These are phyloP conservation scores for Rhodotorula sphaerocarpa DNA, from an alignment of 768 basidiomycete genomes.

Conservation along the genomic window DNA sequence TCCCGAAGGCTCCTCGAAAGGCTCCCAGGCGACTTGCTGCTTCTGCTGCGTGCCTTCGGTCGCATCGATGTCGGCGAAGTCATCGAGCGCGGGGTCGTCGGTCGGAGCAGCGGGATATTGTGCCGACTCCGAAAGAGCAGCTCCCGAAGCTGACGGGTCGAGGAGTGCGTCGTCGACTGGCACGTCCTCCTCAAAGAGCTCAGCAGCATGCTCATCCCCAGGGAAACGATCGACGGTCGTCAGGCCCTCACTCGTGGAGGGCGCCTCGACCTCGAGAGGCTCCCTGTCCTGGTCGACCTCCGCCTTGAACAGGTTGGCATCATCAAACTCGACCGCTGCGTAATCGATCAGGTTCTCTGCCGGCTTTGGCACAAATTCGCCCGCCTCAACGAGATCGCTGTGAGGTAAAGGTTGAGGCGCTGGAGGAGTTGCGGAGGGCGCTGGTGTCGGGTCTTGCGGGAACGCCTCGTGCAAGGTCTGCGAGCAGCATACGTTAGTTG, in stretches of 20 bases:
- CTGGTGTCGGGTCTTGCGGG: too few relatives aligned
- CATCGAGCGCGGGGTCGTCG: conserved; percentile 1
- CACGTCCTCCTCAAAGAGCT: background rate
- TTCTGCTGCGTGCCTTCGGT: background rate
- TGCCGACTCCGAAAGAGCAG: too few relatives aligned
- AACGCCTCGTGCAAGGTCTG: too few relatives aligned
- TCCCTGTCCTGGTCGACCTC: background rate
- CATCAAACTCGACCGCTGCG: background rate
- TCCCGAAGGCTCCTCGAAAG: conserved; percentile 9
- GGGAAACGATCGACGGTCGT: background rate
- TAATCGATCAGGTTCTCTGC: too few relatives aligned
- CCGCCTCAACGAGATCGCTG: background rate
- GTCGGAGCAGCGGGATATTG: too few relatives aligned
- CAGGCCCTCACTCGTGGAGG: background rate
- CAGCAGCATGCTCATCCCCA: background rate
- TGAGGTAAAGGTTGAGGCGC: conserved; percentile 6
- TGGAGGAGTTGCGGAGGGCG: background rate
- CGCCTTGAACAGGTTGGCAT: background rate
- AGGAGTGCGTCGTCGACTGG: background rate
- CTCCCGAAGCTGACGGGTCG: too few relatives aligned
- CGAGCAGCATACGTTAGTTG: too few relatives aligned
- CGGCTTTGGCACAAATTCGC: too few relatives aligned
- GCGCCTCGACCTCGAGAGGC: background rate
- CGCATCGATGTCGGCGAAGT: conserved; percentile 7
- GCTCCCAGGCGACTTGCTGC: conserved; percentile 2